These are phyloP conservation scores for Waltiozyma sp. DNA, from an alignment of 1,139 yeast genomes.

Conservation along the genomic window DNA sequence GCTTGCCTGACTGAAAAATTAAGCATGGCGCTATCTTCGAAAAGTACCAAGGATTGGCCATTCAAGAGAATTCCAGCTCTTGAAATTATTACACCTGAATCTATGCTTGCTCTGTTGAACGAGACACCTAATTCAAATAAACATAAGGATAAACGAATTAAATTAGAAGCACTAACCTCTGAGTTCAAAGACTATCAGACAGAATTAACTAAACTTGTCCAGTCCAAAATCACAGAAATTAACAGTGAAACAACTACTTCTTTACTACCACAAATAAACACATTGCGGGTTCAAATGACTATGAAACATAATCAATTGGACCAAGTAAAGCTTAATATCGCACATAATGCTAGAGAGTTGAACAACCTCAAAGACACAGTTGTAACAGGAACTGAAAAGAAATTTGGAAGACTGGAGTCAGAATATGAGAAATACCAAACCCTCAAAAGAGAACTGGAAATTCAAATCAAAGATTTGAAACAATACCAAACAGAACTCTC, in stretches of 20 bases:
- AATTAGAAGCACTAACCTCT: slow-evolving; percentile 8
- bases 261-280: background rate
- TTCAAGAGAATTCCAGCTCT: slow-evolving; percentile 11
- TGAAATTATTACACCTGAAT: background rate
- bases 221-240: slow-evolving; percentile 27
- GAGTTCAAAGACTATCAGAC: slow-evolving; percentile 27
- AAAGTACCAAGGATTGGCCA: slow-evolving; percentile 8
- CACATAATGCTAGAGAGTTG: slow-evolving; percentile 33
- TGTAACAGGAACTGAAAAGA: slow-evolving; percentile 33
- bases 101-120: background rate
- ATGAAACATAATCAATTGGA: slow-evolving; percentile 41
- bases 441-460: slow-evolving; percentile 9
- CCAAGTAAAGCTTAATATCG: slow-evolving; percentile 33
- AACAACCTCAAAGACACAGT: slow-evolving; percentile 40
- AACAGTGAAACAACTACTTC: slow-evolving; percentile 13
- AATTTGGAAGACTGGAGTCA: slow-evolving; percentile 31
- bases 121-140: background rate
- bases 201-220: slow-evolving; percentile 31
- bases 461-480: slow-evolving; percentile 22
- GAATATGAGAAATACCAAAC: slow-evolving; percentile 23
- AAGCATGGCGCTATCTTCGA: background rate
- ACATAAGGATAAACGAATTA: slow-evolving; percentile 6
- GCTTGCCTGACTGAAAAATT: background rate
- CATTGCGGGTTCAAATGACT: slow-evolving; percentile 32
- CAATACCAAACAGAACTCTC: slow-evolving; percentile 9